Evolutionary conservation across 2,329 filamentous ascomycete species (phyloP).

Genomic region (Phaeophleospora eucalypticola): DNA sequence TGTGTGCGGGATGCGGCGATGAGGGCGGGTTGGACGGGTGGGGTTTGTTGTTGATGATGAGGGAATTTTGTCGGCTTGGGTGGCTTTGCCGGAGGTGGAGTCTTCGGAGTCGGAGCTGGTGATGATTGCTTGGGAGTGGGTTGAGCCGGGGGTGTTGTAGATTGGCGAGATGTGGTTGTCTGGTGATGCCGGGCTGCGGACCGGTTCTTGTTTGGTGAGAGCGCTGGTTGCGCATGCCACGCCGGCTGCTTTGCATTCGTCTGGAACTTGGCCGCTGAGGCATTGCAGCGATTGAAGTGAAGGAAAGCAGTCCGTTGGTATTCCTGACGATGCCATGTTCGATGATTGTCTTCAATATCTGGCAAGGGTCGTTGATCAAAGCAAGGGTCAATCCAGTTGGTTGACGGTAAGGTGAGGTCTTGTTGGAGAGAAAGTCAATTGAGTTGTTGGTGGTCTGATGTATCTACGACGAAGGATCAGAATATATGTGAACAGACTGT

Average conservation of each 20-base stretch:
- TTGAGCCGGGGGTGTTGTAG: slow-evolving; percentile 11
- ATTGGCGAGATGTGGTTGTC: slow-evolving; percentile 10
- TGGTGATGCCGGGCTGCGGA: slow-evolving; percentile 1
- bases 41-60: no score
- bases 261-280: slow-evolving; percentile 17
- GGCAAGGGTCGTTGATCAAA: no score
- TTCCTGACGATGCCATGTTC: slow-evolving; percentile 9
- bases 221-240: slow-evolving; percentile 16
- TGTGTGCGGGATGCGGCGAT: slow-evolving; percentile 36
- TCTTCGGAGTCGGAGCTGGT: slow-evolving; percentile 20
- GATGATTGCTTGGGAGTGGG: slow-evolving; percentile 12
- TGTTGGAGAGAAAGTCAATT: slow-evolving; percentile 1
- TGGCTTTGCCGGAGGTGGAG: slow-evolving; percentile 9
- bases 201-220: slow-evolving; percentile 7
- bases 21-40: slow-evolving; percentile 15
- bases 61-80: background rate
- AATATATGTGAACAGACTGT: slow-evolving; percentile 1
- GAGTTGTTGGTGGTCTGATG: slow-evolving; percentile 7
- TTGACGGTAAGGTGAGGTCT: background rate
- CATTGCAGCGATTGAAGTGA: slow-evolving; percentile 16
- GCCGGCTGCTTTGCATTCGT: slow-evolving; percentile 19
- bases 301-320: slow-evolving; percentile 19
- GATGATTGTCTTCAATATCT: background rate
- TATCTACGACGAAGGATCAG: slow-evolving; percentile 2
- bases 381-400: slow-evolving; percentile 1